Evolutionary conservation across 768 basidiomycete genomes (phyloP).

Genomic region (Amanita exitialis): DNA sequence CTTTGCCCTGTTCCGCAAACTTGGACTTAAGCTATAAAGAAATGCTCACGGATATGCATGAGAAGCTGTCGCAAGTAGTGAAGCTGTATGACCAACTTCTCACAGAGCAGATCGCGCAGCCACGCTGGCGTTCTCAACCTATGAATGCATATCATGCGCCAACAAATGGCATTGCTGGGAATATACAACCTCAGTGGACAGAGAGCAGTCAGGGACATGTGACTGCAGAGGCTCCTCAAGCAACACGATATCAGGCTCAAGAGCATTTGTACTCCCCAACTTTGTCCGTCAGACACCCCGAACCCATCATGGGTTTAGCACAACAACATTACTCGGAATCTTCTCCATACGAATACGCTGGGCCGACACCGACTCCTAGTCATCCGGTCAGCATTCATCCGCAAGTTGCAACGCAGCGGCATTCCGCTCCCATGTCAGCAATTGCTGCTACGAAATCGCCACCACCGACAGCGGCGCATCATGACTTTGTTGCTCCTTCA

Average conservation of each 20-base stretch:
- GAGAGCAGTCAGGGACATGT: background rate
- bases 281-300: background rate
- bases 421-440: background rate
- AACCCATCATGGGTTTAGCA: background rate
- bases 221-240: constrained; percentile 7
- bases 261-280: constrained; percentile 7
- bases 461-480: background rate
- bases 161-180: background rate
- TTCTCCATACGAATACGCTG: constrained; percentile 18
- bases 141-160: background rate
- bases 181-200: constrained; percentile 5
- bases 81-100: constrained; percentile 84
- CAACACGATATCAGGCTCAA: constrained; percentile 10
- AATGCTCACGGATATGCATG: constrained; percentile 87
- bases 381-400: background rate
- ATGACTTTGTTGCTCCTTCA: background rate
- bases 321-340: constrained; percentile 15
- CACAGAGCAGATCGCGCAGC: constrained; percentile 72
- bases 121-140: constrained; percentile 45
- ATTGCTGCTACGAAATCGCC: constrained; percentile 1
- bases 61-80: constrained; percentile 86
- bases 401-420: background rate
- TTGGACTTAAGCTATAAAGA: constrained; percentile 32
- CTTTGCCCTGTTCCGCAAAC: background rate
- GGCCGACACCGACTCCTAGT: constrained; percentile 19